These are phyloP conservation scores for Lasiosphaeria ovina DNA, from an alignment of 495 filamentous ascomycete species.

Conservation along the genomic window DNA sequence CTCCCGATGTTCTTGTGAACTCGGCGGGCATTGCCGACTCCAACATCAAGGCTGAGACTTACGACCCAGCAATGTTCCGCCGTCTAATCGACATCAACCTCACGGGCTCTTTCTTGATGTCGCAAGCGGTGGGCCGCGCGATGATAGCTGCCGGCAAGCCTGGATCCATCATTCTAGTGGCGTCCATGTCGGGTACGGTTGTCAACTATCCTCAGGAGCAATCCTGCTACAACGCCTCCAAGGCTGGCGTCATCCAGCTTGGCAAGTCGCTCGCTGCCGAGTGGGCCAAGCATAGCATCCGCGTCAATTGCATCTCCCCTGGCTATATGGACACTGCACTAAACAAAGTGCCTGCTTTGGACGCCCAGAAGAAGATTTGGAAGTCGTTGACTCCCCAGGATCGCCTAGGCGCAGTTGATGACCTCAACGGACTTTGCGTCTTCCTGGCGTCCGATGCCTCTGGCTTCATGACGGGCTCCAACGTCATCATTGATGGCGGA, in stretches of 20 bases:
- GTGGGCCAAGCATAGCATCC: slow-evolving; percentile 72
- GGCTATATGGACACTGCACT: slow-evolving; percentile 80
- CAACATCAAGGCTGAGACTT: slow-evolving; percentile 54
- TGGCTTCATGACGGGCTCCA: slow-evolving; percentile 74
- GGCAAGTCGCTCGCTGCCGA: slow-evolving; percentile 76
- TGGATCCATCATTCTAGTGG: slow-evolving; percentile 70
- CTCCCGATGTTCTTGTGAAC: slow-evolving; percentile 73
- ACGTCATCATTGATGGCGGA: slow-evolving; percentile 72
- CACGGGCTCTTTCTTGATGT: slow-evolving; percentile 67
- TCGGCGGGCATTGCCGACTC: slow-evolving; percentile 80
- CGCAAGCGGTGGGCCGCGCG: slow-evolving; percentile 59
- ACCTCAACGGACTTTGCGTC: slow-evolving; percentile 75
- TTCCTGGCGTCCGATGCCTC: slow-evolving; percentile 73
- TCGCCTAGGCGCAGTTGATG: slow-evolving; percentile 69
- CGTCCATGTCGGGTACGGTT: slow-evolving; percentile 74
- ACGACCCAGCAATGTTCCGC: slow-evolving; percentile 65
- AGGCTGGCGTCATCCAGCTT: slow-evolving; percentile 74
- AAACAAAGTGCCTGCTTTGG: slow-evolving; percentile 69
- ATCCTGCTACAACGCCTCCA: slow-evolving; percentile 76
- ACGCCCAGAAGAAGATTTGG: slow-evolving; percentile 80
- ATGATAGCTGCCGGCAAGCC: slow-evolving; percentile 66
- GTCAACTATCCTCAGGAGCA: slow-evolving; percentile 82
- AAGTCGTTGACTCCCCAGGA: slow-evolving; percentile 68
- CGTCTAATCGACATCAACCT: slow-evolving; percentile 75
- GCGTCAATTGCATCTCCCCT: slow-evolving; percentile 75